Conservation (phyloP, 1,284 basidiomycete genomes). For the Rhodotorula mucilaginosa region DNA sequence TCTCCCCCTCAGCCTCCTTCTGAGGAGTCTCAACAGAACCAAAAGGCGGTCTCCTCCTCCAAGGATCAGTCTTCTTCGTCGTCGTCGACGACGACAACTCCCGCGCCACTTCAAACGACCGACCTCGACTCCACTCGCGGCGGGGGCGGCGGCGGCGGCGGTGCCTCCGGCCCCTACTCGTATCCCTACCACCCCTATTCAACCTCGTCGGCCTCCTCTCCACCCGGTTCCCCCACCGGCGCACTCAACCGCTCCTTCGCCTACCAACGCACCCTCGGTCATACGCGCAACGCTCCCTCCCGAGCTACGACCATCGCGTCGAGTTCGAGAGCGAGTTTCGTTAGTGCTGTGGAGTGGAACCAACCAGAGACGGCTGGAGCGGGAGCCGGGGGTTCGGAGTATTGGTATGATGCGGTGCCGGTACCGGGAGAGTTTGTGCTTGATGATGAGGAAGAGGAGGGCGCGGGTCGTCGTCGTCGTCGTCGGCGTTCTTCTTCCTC, state of each 20-base stretch:
- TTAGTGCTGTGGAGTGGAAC: constrained; percentile 15
- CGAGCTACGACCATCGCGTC: constrained; percentile 12
- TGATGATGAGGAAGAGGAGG: constrained; percentile 32
- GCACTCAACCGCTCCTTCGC: not conserved
- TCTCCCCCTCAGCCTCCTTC: too few species aligned
- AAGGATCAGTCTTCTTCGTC: too few species aligned
- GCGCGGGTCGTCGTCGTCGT: constrained; percentile 8
- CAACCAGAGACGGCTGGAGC: too few species aligned
- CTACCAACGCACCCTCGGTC: not conserved
- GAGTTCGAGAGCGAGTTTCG: constrained; percentile 18
- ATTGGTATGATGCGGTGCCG: constrained; percentile 23
- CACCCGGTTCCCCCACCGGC: not conserved
- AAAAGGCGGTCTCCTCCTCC: too few species aligned
- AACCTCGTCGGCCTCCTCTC: not conserved
- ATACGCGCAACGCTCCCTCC: constrained; percentile 13
- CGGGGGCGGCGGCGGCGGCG: too few species aligned
- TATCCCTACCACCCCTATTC: constrained; percentile 7
- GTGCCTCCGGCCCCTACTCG: not conserved
- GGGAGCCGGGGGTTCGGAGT: not conserved
- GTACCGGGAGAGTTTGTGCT: constrained; percentile 40
- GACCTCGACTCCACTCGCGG: not conserved
- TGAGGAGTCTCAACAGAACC: too few species aligned
- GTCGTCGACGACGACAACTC: not conserved
- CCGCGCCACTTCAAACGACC: not conserved
- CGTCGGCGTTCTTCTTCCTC: too few species aligned